Conservation (phyloP, 176 grass and related monocot genomes). For the Avena insularis region DNA sequence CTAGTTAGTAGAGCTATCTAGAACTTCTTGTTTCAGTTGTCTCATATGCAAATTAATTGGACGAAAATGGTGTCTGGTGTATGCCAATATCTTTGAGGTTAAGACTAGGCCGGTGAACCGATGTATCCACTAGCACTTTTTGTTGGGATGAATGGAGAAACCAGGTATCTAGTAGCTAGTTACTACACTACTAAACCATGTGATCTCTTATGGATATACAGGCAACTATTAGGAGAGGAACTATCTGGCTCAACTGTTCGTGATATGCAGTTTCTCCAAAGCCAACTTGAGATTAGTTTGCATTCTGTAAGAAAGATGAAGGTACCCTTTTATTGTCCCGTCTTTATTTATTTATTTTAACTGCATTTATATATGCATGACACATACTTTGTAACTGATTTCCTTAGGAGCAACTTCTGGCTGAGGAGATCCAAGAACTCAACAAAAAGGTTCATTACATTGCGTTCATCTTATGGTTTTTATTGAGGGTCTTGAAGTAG, state of each 20-base stretch:
- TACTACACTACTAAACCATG: neutral
- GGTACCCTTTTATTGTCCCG: neutral
- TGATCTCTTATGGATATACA: neutral
- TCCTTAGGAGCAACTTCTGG: conserved; percentile 40
- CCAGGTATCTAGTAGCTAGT: neutral
- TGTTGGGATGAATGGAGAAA: no score
- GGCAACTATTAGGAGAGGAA: conserved; percentile 43
- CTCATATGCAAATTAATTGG: neutral
- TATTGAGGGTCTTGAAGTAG: neutral
- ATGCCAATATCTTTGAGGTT: no score
- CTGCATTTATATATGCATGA: neutral
- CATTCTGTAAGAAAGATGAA: conserved; percentile 40
- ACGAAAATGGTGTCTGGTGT: no score
- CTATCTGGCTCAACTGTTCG: conserved; percentile 25
- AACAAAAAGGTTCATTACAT: conserved; percentile 44
- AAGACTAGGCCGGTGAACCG: no score
- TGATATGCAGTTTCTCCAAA: conserved; percentile 43
- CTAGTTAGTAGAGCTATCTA: neutral
- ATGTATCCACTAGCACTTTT: no score
- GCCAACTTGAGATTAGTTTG: conserved; percentile 41
- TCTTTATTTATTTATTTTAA: no score
- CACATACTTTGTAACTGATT: neutral
- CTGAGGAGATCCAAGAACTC: conserved; percentile 31
- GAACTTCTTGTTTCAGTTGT: neutral
- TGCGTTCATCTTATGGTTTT: neutral